Conservation (phyloP, 257 asterid genomes). For the Solanum pinnatisectum region DNA sequence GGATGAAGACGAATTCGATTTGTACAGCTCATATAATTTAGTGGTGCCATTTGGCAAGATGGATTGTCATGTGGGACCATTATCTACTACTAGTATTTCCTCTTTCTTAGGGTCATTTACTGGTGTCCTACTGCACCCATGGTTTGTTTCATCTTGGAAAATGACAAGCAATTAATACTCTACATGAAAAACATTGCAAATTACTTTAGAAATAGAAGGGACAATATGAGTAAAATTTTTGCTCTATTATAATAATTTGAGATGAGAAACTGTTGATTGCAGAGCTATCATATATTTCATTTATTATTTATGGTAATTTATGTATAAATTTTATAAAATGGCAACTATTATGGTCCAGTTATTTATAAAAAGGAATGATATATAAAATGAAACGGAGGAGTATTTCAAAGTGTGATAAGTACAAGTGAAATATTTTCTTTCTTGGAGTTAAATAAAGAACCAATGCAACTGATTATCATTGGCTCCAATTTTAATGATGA, state of each 20-base stretch:
- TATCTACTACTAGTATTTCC: not conserved
- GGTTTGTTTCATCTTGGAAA: not conserved
- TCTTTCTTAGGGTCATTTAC: not conserved
- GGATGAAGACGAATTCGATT: not conserved
- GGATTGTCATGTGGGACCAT: not conserved
- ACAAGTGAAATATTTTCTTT: not conserved
- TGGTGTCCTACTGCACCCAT: not conserved
- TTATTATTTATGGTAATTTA: too few species aligned
- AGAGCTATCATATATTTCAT: too few species aligned
- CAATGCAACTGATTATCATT: not conserved
- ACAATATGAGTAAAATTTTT: too few species aligned
- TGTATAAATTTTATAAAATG: too few species aligned
- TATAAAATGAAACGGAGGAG: too few species aligned
- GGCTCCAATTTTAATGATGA: not conserved
- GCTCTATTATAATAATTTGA: not conserved
- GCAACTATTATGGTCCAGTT: rapidly evolving
- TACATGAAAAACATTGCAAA: not conserved
- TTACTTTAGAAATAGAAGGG: not conserved
- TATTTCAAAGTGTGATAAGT: too few species aligned
- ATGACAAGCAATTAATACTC: too few species aligned
- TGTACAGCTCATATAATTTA: not conserved
- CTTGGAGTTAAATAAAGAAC: not conserved
- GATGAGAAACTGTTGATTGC: not conserved
- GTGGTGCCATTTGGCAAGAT: slow-evolving; percentile 3
- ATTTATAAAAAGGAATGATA: too few species aligned